Percentiles rank a stretch among this genome's conserved stretches.
Conservation (phyloP, 2,329 filamentous ascomycete genomes). For the Uncinocarpus reesii region DNA sequence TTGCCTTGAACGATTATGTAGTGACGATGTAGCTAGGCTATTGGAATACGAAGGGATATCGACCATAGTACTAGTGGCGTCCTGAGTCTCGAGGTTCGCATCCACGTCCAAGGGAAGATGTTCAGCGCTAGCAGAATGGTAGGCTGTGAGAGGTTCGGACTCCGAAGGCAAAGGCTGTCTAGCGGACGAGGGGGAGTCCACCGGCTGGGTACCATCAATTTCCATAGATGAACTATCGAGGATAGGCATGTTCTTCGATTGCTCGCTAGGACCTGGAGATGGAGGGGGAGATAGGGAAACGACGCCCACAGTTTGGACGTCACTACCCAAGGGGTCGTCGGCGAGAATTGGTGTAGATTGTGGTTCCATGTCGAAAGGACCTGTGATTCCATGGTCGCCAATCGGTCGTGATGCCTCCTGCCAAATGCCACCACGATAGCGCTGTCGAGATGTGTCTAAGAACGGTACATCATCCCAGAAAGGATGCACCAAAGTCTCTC, state of each 20-base stretch:
- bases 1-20: conserved; percentile 6
- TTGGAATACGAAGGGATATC: conserved; percentile 55
- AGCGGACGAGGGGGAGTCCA: conserved; percentile 4
- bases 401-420: conserved; percentile 20
- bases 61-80: conserved; percentile 56
- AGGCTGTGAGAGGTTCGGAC: conserved; percentile 55
- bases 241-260: conserved; percentile 29
- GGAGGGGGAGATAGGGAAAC: conserved; percentile 17
- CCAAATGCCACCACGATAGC: conserved; percentile 80
- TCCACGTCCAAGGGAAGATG: conserved; percentile 47
- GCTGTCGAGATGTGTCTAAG: conserved; percentile 65
- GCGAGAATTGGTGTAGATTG: conserved; percentile 2
- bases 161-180: not conserved
- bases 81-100: conserved; percentile 45
- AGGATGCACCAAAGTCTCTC: conserved; percentile 79
- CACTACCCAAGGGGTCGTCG: conserved; percentile 22
- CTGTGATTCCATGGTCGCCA: conserved; percentile 29
- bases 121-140: conserved; percentile 57
- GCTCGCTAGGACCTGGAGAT: conserved; percentile 20
- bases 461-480: conserved; percentile 97
- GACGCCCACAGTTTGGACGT: conserved; percentile 23
- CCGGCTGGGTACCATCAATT: not conserved
- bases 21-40: not conserved
- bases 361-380: conserved; percentile 24
- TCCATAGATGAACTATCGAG: conserved; percentile 17